Percentiles rank a stretch among this genome's conserved stretches.
Conservation (phyloP, 768 basidiomycete species). For the Kwoniella shandongensis region DNA sequence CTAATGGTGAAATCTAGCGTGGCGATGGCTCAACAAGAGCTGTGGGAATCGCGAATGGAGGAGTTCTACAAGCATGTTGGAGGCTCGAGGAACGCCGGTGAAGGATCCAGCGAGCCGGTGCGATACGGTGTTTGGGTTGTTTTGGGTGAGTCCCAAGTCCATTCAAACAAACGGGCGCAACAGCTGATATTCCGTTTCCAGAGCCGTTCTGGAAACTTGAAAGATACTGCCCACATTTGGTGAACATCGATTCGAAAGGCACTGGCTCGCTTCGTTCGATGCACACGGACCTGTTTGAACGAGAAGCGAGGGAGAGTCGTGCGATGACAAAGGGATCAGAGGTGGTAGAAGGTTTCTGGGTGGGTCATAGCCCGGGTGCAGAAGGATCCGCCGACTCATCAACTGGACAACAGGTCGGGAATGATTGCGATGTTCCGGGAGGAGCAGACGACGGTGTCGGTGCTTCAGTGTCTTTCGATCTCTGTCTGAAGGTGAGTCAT, state of each 20-base stretch:
- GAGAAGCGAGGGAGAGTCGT: slow-evolving; percentile 40
- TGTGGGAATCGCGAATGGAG: slow-evolving; percentile 41
- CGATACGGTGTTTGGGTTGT: slow-evolving; percentile 53
- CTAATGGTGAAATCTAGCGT: slow-evolving; percentile 17
- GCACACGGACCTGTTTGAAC: slow-evolving; percentile 48
- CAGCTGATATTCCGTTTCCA: slow-evolving; percentile 5
- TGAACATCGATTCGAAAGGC: slow-evolving; percentile 43
- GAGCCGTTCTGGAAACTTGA: slow-evolving; percentile 52
- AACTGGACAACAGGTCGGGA: slow-evolving; percentile 19
- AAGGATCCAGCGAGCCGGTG: slow-evolving; percentile 43
- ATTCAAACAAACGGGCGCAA: not conserved
- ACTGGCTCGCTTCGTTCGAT: slow-evolving; percentile 16
- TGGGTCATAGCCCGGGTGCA: slow-evolving; percentile 7
- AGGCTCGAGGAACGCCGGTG: slow-evolving; percentile 12
- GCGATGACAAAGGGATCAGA: slow-evolving; percentile 46
- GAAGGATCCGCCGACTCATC: not conserved
- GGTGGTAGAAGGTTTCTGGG: slow-evolving; percentile 51
- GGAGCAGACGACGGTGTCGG: slow-evolving; percentile 28
- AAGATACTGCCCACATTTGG: slow-evolving; percentile 36
- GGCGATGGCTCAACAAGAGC: slow-evolving; percentile 48
- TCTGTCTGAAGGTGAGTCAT: slow-evolving; percentile 32
- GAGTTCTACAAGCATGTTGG: slow-evolving; percentile 31
- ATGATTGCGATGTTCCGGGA: slow-evolving; percentile 44
- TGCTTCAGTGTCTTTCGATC: slow-evolving; percentile 28
- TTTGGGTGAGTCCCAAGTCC: slow-evolving; percentile 33